Evolutionary conservation across 2,329 filamentous ascomycete genomes (phyloP), one percentile per base, ranked within the genome.

Genomic region (Curvularia sp.): DNA sequence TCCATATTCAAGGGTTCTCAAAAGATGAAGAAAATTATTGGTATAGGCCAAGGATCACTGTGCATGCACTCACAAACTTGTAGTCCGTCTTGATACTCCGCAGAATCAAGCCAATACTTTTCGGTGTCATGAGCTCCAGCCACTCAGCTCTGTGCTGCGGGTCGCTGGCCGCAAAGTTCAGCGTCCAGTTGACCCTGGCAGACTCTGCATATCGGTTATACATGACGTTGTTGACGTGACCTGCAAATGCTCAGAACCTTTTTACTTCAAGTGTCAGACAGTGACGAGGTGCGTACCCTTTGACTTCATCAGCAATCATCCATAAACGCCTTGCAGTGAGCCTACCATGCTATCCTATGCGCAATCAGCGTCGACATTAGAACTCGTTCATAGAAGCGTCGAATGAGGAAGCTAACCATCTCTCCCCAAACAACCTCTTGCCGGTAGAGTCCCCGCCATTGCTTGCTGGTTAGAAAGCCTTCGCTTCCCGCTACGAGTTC

Each of bases 171-270:
- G 87, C 89, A 66, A 91, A 89, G 70, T 92, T 89, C 55, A 83
- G 82, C 25, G 88, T 83, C 89, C 91, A 96, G 69, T 93, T 91
- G 30, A 94, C 85, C 34, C 93, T 85, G 3, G 88, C 88, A 5
- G 89, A 89, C 75, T 97, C 93, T 34, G 92, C 92, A 75, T 91
- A 96, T 60, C 90, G 86, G 67, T 90, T 88, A 76, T 96, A 96
- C 64, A 86, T 86, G 61, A 93, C 88, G 68, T 96, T 96, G 75
- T 96, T 97, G 48, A 97, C 89, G 76, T 97, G 92, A 48, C 87
- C 86, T 87, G 52, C 39, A 36, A 49, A 55, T 46, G n/a, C 32
- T 53, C 46, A 51, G 47, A 21, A 72, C 34, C 9, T 30, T n/a
- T 28, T 7, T 41, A 5, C 23, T 45, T 10, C 25, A 48, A 13